Evolutionary conservation across 2,329 filamentous ascomycete genomes (phyloP).

Genomic region (Akanthomyces muscarius): DNA sequence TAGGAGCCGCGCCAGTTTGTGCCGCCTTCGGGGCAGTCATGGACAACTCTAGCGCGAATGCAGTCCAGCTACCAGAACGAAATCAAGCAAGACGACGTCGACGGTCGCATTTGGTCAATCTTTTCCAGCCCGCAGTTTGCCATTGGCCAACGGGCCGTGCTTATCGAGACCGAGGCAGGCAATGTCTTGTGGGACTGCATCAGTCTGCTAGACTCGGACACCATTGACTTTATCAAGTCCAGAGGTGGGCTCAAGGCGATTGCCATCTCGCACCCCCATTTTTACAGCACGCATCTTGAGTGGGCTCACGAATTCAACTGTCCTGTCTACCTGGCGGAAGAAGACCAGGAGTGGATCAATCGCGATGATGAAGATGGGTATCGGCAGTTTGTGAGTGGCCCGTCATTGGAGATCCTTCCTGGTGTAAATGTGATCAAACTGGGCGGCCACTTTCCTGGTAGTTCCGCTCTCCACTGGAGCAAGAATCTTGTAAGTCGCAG

Average conservation of each 20-base stretch:
- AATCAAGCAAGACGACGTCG: constrained; percentile 44
- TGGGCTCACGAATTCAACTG: constrained; percentile 69
- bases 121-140: constrained; percentile 56
- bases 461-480: constrained; percentile 61
- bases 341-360: constrained; percentile 64
- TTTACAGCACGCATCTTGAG: constrained; percentile 70
- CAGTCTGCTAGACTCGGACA: constrained; percentile 63
- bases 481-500: constrained; percentile 39
- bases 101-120: constrained; percentile 45
- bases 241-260: constrained; percentile 68
- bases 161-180: constrained; percentile 61
- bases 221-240: constrained; percentile 51
- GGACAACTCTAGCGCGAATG: constrained; percentile 55
- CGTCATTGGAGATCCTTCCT: constrained; percentile 37
- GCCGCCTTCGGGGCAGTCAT: constrained; percentile 50
- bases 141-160: constrained; percentile 71
- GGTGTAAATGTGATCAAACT: constrained; percentile 62
- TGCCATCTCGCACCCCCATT: constrained; percentile 76
- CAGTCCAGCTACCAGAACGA: constrained; percentile 47
- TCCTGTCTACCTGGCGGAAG: constrained; percentile 62
- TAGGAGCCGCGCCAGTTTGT: constrained; percentile 66
- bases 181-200: constrained; percentile 81
- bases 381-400: constrained; percentile 45
- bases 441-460: constrained; percentile 78
- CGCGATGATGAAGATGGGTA: constrained; percentile 33